Evolutionary conservation across 192 early-diverging fungal species (phyloP).

Genomic region (Globomyces pollinis-pini): DNA sequence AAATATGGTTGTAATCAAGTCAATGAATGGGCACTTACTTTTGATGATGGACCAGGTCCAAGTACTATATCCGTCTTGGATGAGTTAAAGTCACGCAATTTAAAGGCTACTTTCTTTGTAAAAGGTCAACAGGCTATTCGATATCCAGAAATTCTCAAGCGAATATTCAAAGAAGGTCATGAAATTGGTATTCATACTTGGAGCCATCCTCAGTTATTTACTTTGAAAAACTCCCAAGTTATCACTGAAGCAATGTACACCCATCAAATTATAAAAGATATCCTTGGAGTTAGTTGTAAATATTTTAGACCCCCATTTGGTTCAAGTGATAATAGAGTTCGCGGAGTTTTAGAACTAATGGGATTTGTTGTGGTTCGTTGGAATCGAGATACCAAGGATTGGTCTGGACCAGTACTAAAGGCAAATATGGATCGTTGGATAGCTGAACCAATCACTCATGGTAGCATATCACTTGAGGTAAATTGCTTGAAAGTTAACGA

Average conservation of each 20-base stretch:
- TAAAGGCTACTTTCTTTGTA: constrained; percentile 64
- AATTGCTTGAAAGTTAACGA: too few species aligned
- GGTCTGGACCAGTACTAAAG: neutral
- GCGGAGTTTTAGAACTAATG: constrained; percentile 22
- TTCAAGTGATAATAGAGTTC: constrained; percentile 53
- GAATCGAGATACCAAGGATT: neutral
- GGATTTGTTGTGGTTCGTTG: constrained; percentile 15
- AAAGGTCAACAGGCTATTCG: constrained; percentile 43
- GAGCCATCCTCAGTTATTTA: constrained; percentile 48
- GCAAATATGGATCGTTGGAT: neutral
- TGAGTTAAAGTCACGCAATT: constrained; percentile 17
- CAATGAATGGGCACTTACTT: constrained; percentile 11
- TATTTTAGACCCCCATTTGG: constrained; percentile 62
- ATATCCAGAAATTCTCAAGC: constrained; percentile 36
- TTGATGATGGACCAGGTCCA: constrained; percentile 40
- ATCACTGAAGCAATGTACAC: constrained; percentile 52
- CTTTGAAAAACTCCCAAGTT: constrained; percentile 53
- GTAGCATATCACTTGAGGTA: neutral
- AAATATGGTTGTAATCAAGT: neutral
- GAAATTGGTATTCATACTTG: constrained; percentile 61
- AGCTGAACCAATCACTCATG: neutral
- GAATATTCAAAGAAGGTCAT: constrained; percentile 45
- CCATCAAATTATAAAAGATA: constrained; percentile 38
- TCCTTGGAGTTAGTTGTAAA: constrained; percentile 46
- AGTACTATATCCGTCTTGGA: constrained; percentile 53